Evolutionary conservation across 176 grass and related monocot species (phyloP), one percentile per base, ranked within the genome.

Genomic region (Aegilops speltoides): DNA sequence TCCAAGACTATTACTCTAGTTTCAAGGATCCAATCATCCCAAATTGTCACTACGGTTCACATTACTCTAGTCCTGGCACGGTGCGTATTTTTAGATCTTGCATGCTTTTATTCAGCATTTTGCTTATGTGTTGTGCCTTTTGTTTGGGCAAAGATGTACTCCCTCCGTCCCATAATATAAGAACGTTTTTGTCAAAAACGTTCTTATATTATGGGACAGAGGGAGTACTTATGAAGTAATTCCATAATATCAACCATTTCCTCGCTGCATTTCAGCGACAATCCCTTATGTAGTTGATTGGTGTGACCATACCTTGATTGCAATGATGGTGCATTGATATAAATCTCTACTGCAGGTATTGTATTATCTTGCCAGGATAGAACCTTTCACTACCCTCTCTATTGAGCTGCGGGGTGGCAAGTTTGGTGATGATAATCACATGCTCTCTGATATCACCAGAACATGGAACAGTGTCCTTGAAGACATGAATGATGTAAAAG

Each of bases 11-110:
- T 79, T 94, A 99, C 81, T 85, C 92, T 68, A 93, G 65, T 66
- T 90, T 92, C 77, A 88, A 89, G 52, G 97, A 99, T 94, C 97
- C 97, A 82, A 74, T 90, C 52, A 93, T 96, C 77, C 92, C 97
- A 60, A 98, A 96, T 79, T 98, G 94, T 87, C 97, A 98, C 65
- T 98, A 98, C 59, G 59, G 87, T 77, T 98, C 97, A 22, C 97
- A 98, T 84, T 98, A 98, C 78, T 98, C 97, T 64, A 94, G 85
- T 94, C 90, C 87, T 68, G 70, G 86, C 77, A 81, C 37, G 81
- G 89, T 91, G 68, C n/a, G 52, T 76, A 57, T 61, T 91, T 87
- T 65, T 65, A 68, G 32, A 45, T 79, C 50, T 46, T 79, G 29
- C 78, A 83, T 84, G 33, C 7, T 87, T 83, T 46, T 61, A 73